Percentiles rank a stretch among this genome's conserved stretches.
Conservation (phyloP, 441 rosid species). For the Corymbia calophylla region DNA sequence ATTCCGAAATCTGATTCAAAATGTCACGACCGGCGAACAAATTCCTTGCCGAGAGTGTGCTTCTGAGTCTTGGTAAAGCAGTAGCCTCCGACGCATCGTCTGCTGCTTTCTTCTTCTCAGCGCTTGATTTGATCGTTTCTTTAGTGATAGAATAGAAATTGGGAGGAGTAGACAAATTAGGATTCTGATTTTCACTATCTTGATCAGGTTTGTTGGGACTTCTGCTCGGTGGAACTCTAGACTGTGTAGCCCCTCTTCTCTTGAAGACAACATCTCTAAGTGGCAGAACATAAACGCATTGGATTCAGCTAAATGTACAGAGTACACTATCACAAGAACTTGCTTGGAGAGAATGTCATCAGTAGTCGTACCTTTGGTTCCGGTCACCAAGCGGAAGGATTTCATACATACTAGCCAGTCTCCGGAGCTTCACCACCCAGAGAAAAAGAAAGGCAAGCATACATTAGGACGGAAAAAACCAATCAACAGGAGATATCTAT, state of each 20-base stretch:
- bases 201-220: conserved; percentile 7
- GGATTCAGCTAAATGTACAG: not conserved
- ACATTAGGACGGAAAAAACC: not conserved
- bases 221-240: conserved; percentile 12
- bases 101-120: conserved; percentile 38
- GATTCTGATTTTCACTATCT: conserved; percentile 63
- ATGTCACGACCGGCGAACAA: conserved; percentile 71
- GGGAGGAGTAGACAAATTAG: conserved; percentile 41
- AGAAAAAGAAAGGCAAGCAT: not conserved
- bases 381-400: conserved; percentile 24
- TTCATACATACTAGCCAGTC: conserved; percentile 20
- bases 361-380: conserved; percentile 27
- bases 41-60: conserved; percentile 73
- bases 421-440: conserved; percentile 25
- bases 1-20: conserved; percentile 68
- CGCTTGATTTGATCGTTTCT: conserved; percentile 41
- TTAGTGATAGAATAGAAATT: conserved; percentile 36
- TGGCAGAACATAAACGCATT: not conserved
- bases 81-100: conserved; percentile 19
- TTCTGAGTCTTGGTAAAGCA: conserved; percentile 42
- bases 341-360: not conserved
- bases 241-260: conserved; percentile 39
- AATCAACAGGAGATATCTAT: not conserved
- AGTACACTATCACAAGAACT: not conserved
- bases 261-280: conserved; percentile 33